Base-by-base conservation (phyloP, 257 asterid species). In the Solanum stenotomum region DNA sequence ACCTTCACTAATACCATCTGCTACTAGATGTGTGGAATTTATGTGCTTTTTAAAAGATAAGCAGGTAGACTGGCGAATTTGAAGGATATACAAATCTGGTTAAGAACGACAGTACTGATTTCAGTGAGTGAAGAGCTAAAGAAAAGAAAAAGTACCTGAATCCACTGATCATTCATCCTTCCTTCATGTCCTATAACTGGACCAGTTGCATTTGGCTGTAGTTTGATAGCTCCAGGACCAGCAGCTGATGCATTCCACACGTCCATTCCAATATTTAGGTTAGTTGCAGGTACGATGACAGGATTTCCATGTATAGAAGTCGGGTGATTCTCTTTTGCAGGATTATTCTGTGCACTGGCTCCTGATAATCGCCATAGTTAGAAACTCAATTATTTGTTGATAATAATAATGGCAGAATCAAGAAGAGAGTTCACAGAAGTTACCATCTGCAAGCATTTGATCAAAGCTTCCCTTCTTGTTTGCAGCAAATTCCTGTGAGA, bases 371-470 rank as follows among this genome's bases (percentile, higher is more conserved):
- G 40, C 65, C 72, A 75, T 29, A 33, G 40, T 37, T 59, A 67
- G 82, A 9, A 40, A 85, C 35, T 33, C 59, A 29, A 12, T 13
- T 25, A 72, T 15, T 68, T 29, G 6, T 40, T 78, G 25, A 56
- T 35, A 42, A 74, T 22, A 52, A 22, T 72, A 85, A 63, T 25
- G 71, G 44, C 34, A 87, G 59, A 61, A 89, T 18, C 77, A 83
- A 3, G 4, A 76, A 23, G 79, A 44, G 42, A 78, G 81, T 56
- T 85, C 74, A 85, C 87, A 63, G 68, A 84, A 71, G 82, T 90
- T 91, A 97, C 99, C 99, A 82, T 95, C 98, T 20, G 96, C 99
- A 87, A 97, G 98, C 99, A 96, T 97, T 91, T 93, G 98, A 74
- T 95, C 95, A 76, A 97, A 97, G 90, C 98, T 97, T 90, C 98